These are phyloP conservation scores for Cercophora scortea DNA, from an alignment of 495 filamentous ascomycete species.

Conservation along the genomic window DNA sequence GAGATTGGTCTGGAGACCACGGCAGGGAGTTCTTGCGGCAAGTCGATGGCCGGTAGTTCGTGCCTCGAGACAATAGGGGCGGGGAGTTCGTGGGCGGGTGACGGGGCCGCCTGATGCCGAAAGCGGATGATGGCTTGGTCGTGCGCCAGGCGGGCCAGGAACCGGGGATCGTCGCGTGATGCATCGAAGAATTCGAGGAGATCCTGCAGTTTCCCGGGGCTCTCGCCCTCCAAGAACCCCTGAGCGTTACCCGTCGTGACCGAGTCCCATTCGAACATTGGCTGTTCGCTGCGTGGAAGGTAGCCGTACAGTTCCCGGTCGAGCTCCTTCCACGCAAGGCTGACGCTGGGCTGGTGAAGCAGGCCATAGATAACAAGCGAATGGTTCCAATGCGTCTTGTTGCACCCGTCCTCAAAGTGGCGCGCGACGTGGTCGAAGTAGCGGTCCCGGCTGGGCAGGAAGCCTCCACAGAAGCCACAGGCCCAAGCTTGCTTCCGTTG, in stretches of 20 bases:
- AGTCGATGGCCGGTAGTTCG: too few relatives aligned
- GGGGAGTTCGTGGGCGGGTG: not conserved
- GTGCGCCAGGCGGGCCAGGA: conserved; percentile 33
- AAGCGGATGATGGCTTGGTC: conserved; percentile 33
- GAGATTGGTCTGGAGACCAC: conserved; percentile 12
- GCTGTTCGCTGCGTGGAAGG: conserved; percentile 33
- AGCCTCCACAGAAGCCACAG: conserved; percentile 43
- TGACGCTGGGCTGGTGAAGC: conserved; percentile 41
- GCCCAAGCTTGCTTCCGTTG: conserved; percentile 28
- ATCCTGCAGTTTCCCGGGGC: conserved; percentile 40
- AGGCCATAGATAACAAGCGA: conserved; percentile 43
- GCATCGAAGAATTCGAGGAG: conserved; percentile 42
- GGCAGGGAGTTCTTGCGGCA: not conserved
- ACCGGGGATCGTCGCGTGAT: conserved; percentile 29
- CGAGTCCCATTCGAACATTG: conserved; percentile 39
- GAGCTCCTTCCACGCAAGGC: conserved; percentile 37
- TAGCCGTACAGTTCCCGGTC: conserved; percentile 29
- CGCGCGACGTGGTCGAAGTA: conserved; percentile 44
- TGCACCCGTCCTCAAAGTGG: conserved; percentile 41
- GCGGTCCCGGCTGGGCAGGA: conserved; percentile 37
- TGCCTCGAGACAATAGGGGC: not conserved
- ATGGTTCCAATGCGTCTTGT: conserved; percentile 41
- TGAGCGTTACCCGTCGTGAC: conserved; percentile 38
- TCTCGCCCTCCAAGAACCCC: conserved; percentile 40
- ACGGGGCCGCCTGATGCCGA: conserved; percentile 9